Conservation (phyloP, 495 filamentous ascomycete genomes). For the Lasiosphaeria miniovina region DNA sequence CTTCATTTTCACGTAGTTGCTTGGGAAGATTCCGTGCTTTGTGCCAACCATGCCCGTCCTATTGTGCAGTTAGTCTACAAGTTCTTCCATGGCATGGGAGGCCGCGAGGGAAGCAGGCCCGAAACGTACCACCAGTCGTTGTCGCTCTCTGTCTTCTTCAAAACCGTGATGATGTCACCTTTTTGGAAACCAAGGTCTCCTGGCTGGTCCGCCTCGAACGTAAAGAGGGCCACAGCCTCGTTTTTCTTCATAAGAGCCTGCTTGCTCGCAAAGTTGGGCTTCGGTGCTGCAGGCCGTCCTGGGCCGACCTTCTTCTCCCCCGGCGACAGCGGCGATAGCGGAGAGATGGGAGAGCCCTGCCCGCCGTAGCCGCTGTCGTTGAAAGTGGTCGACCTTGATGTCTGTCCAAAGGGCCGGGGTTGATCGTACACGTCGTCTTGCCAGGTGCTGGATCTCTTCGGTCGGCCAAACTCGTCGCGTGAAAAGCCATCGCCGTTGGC, state of each 20-base stretch:
- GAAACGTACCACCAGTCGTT: slow-evolving; percentile 80
- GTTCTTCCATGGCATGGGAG: not conserved
- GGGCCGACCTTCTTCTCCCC: slow-evolving; percentile 45
- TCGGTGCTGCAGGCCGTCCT: slow-evolving; percentile 76
- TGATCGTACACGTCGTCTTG: slow-evolving; percentile 85
- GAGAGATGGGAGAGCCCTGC: too few species aligned
- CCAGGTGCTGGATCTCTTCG: slow-evolving; percentile 77
- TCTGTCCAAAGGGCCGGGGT: slow-evolving; percentile 43
- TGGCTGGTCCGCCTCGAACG: slow-evolving; percentile 89
- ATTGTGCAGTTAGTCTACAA: slow-evolving; percentile 21
- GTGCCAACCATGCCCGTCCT: slow-evolving; percentile 58
- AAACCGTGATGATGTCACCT: slow-evolving; percentile 93
- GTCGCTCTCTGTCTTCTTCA: slow-evolving; percentile 90
- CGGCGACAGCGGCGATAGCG: slow-evolving; percentile 25
- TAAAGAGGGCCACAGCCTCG: slow-evolving; percentile 85
- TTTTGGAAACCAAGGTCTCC: slow-evolving; percentile 96
- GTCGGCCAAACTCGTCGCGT: slow-evolving; percentile 40
- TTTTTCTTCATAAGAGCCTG: slow-evolving; percentile 68
- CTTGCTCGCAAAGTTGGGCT: slow-evolving; percentile 72
- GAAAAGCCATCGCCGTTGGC: slow-evolving; percentile 49
- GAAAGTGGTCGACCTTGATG: slow-evolving; percentile 45
- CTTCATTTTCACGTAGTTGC: slow-evolving; percentile 55
- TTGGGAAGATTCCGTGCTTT: slow-evolving; percentile 53
- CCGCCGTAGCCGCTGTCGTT: slow-evolving; percentile 32
- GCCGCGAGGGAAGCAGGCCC: not conserved